phyloP scores from a whole-genome alignment of 1,284 basidiomycete genomes.

The Boletellus dicymbophilus region DNA sequence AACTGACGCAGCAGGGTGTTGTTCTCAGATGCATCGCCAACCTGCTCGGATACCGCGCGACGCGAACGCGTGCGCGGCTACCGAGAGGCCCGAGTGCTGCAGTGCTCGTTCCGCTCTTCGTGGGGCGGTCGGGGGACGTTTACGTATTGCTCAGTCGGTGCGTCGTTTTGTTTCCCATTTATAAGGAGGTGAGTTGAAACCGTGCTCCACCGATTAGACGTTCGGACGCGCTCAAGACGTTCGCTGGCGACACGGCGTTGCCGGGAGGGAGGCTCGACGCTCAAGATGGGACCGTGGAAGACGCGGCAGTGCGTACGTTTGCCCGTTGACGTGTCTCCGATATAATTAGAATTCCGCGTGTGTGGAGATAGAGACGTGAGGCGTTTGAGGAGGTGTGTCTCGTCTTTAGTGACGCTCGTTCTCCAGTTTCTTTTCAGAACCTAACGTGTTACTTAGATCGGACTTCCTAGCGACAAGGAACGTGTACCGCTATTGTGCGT shows the following conservation, averaged over 20 bases:
- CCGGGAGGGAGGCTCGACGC: slow-evolving; percentile 82
- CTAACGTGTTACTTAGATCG: slow-evolving; percentile 64
- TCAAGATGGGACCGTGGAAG: slow-evolving; percentile 67
- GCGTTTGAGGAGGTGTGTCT: slow-evolving; percentile 66
- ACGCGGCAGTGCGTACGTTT: slow-evolving; percentile 65
- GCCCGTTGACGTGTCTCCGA: not conserved
- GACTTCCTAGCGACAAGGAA: slow-evolving; percentile 67
- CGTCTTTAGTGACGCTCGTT: not conserved
- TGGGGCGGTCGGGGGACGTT: slow-evolving; percentile 78
- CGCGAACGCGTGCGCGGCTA: slow-evolving; percentile 42
- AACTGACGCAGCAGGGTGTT: too few relatives aligned
- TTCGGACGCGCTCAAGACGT: slow-evolving; percentile 68
- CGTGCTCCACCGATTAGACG: slow-evolving; percentile 46
- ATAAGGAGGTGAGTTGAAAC: not conserved
- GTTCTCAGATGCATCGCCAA: slow-evolving; percentile 64
- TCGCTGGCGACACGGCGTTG: slow-evolving; percentile 82
- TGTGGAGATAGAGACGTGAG: slow-evolving; percentile 53
- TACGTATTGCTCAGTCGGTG: slow-evolving; percentile 82
- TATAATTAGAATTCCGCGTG: not conserved
- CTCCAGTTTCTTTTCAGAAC: not conserved
- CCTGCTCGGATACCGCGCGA: slow-evolving; percentile 54
- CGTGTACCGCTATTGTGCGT: slow-evolving; percentile 75
- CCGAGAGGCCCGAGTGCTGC: slow-evolving; percentile 66
- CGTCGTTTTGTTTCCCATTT: slow-evolving; percentile 7
- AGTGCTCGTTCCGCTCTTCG: slow-evolving; percentile 78